Percentiles rank a stretch among this genome's conserved stretches.
Conservation (phyloP, 2,329 filamentous ascomycete genomes). For the Stachybotrys chartarum region DNA sequence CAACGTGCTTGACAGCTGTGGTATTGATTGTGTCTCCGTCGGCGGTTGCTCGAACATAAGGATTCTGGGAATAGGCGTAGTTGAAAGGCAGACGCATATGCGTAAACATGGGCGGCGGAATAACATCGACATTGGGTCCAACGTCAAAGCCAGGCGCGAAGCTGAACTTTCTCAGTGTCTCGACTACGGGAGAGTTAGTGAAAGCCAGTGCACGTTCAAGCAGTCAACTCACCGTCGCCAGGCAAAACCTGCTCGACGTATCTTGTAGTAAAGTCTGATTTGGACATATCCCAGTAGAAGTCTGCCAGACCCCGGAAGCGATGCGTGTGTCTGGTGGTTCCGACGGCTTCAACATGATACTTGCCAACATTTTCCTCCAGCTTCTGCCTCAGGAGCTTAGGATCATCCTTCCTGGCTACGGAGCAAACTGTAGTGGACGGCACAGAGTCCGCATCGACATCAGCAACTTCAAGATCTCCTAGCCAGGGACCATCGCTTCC, state of each 20-base stretch:
- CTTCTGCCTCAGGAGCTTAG: slow-evolving; percentile 50
- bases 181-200: slow-evolving; percentile 26
- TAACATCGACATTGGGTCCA: slow-evolving; percentile 57
- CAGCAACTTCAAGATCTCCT: slow-evolving; percentile 28
- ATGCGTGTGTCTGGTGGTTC: slow-evolving; percentile 71
- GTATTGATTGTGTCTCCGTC: slow-evolving; percentile 51
- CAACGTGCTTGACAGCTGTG: slow-evolving; percentile 50
- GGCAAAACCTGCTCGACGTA: slow-evolving; percentile 66
- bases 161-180: slow-evolving; percentile 53
- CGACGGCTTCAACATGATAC: slow-evolving; percentile 64
- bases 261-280: slow-evolving; percentile 61
- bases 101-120: slow-evolving; percentile 74
- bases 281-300: slow-evolving; percentile 70
- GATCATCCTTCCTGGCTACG: slow-evolving; percentile 42
- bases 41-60: slow-evolving; percentile 59
- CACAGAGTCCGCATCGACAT: slow-evolving; percentile 9
- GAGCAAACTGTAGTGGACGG: slow-evolving; percentile 27
- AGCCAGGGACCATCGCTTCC: slow-evolving; percentile 63
- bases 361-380: slow-evolving; percentile 62
- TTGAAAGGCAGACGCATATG: slow-evolving; percentile 68
- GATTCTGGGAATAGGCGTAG: slow-evolving; percentile 80
- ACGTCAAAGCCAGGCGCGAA: slow-evolving; percentile 56
- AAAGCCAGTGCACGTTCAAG: background rate
- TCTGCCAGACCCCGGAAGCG: slow-evolving; percentile 83
- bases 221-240: slow-evolving; percentile 52